Base-by-base conservation (phyloP, 108 stramenopile genomes). In the Discostella stelligeroides region DNA sequence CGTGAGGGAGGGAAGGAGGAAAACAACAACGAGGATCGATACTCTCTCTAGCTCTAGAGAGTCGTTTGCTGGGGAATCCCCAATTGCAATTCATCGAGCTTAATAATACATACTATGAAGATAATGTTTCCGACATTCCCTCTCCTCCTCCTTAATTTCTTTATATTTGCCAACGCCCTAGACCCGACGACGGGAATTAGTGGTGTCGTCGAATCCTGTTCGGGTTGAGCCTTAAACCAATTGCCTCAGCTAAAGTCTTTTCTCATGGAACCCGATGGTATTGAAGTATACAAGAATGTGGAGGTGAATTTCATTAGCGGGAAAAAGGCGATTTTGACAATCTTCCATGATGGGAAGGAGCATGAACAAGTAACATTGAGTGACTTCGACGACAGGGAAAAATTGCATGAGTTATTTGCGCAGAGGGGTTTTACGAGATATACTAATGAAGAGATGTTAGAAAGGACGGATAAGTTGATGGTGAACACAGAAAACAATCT, bases 161-260 rank as follows among this genome's bases (percentile, higher is more conserved):
- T 46, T 5, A 45, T 63, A 14, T 12, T 54, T 34, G 39, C 64
- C 30, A 51, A 40, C 53, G 76, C 59, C 20, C 28, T 29, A 4
- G 55, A 30, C 47, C 60, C n/a, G n/a, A n/a, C 17, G 12, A 51
- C 61, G 21, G 70, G 63, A 25, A 56, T 83, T 18, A 68, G 67
- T 2, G 86, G 78, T 21, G 50, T 84, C 40, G 84, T 87, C 51
- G 75, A 82, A 24, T 77, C 79, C 0, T 87, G 86, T 50, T 70
- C 67, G 6, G 86, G 84, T 40, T 87, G 86, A 87, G 77, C 73
- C 57, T 61, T 87, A 49, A 87, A 87, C 64, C 53, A 67, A 43
- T 61, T 82, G 27, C 86, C 84, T 12, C 21, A 80, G 24, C 57
- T 87, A 24, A 84, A 84, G 63, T 76, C 74, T 18, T 87, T 84